Conservation (phyloP, 2,329 filamentous ascomycete genomes). For the Venturia oleaginea region DNA sequence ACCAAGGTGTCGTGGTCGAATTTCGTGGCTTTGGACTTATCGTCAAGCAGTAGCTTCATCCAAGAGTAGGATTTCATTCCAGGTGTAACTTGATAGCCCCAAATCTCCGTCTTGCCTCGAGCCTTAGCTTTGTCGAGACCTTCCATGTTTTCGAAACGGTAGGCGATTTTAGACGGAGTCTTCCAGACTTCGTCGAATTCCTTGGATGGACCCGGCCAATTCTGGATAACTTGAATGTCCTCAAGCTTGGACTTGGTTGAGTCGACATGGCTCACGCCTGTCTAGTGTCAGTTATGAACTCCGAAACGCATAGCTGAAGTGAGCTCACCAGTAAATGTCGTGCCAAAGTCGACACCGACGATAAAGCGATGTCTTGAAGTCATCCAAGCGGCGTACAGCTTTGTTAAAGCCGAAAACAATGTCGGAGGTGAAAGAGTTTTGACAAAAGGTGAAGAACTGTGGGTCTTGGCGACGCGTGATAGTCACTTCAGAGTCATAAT, state of each 20-base stretch:
- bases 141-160: neutral
- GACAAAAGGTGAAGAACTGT: too few species aligned
- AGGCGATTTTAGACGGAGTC: neutral
- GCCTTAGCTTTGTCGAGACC: too few species aligned
- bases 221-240: neutral
- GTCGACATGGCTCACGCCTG: neutral
- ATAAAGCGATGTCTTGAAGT: neutral
- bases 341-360: neutral
- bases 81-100: neutral
- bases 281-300: neutral
- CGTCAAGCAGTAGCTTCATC: neutral
- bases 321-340: neutral
- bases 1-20: neutral
- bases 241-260: neutral
- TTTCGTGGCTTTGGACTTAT: neutral
- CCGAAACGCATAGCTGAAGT: too few species aligned
- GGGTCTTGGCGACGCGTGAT: too few species aligned
- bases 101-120: neutral
- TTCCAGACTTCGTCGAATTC: neutral
- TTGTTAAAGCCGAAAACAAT: too few species aligned
- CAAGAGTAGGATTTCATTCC: neutral
- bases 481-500: too few species aligned
- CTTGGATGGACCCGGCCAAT: conserved; percentile 2
- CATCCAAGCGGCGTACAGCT: too few species aligned
- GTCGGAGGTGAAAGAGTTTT: too few species aligned